Percentiles rank a stretch among this genome's conserved stretches.
These are phyloP conservation scores for Gynostemma pentaphyllum DNA, from an alignment of 306 rosid genomes.

Conservation along the genomic window DNA sequence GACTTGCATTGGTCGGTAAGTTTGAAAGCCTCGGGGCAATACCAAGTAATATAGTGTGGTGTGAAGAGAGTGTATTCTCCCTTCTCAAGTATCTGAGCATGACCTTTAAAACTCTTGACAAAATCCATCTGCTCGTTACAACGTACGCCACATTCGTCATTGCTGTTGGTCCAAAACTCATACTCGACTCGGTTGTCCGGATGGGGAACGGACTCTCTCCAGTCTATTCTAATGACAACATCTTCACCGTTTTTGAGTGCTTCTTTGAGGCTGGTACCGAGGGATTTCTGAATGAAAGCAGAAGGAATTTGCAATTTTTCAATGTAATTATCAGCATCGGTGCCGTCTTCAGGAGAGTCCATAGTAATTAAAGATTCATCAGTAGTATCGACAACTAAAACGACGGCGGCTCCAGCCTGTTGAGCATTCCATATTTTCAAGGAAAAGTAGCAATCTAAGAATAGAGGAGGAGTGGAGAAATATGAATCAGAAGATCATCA, in stretches of 20 bases:
- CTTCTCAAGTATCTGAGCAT: constrained; percentile 95
- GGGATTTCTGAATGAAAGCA: constrained; percentile 53
- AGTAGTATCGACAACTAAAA: constrained; percentile 49
- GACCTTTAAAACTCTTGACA: constrained; percentile 76
- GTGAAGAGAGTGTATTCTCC: constrained; percentile 69
- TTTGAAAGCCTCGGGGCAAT: constrained; percentile 57
- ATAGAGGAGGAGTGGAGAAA: not conserved
- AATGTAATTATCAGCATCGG: constrained; percentile 53
- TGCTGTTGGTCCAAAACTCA: constrained; percentile 96
- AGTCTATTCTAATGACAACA: constrained; percentile 56
- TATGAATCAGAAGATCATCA: not conserved
- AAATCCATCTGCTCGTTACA: constrained; percentile 86
- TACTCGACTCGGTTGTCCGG: constrained; percentile 85
- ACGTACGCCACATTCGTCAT: constrained; percentile 85
- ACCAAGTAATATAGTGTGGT: constrained; percentile 95
- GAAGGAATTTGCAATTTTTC: constrained; percentile 68
- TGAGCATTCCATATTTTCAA: constrained; percentile 92
- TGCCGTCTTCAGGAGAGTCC: constrained; percentile 69
- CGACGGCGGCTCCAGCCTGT: constrained; percentile 85
- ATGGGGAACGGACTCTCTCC: constrained; percentile 87
- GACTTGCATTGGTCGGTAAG: constrained; percentile 64
- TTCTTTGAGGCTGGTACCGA: constrained; percentile 58
- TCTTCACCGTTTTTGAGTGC: constrained; percentile 34
- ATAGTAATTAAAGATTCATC: constrained; percentile 74
- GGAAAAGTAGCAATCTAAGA: constrained; percentile 76